Percentiles rank a stretch among this genome's conserved stretches.
phyloP scores from a whole-genome alignment of 768 basidiomycete genomes.

The Mycena olivaceomarginata region DNA sequence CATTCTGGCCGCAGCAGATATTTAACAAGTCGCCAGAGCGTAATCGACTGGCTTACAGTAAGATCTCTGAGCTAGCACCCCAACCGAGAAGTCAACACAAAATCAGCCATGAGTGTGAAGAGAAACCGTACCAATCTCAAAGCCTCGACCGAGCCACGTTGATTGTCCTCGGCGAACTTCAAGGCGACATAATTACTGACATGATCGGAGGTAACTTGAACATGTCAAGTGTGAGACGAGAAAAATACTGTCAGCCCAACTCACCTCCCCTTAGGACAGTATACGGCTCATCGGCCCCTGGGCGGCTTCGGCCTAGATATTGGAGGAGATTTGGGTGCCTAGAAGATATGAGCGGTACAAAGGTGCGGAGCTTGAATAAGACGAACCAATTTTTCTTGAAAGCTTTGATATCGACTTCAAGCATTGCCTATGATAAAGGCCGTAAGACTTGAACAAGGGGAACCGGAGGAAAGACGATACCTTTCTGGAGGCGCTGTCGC shows the following conservation, averaged over 20 bases:
- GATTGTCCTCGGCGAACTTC: constrained; percentile 35
- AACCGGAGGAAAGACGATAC: neutral
- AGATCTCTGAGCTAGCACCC: constrained; percentile 29
- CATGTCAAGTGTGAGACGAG: neutral
- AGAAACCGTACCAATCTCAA: constrained; percentile 24
- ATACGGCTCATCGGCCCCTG: constrained; percentile 17
- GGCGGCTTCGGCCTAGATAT: constrained; percentile 32
- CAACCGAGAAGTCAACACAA: no score
- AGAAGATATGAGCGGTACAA: neutral
- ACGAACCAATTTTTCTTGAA: constrained; percentile 35
- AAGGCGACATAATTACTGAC: constrained; percentile 33
- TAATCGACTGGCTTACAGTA: constrained; percentile 16
- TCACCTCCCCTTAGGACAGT: constrained; percentile 34
- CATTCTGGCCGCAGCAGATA: constrained; percentile 18
- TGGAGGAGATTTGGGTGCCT: constrained; percentile 36
- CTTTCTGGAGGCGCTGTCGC: neutral
- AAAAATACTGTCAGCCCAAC: neutral
- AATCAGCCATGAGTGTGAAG: neutral
- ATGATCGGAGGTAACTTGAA: constrained; percentile 35
- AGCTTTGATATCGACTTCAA: constrained; percentile 26
- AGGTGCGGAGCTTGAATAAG: neutral
- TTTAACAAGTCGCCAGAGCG: neutral
- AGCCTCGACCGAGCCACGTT: constrained; percentile 32
- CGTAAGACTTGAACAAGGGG: neutral
- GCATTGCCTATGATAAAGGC: constrained; percentile 12